These are phyloP conservation scores for Yamadazyma spencermartinsiae DNA, from an alignment of 1,139 yeast genomes.

Conservation along the genomic window DNA sequence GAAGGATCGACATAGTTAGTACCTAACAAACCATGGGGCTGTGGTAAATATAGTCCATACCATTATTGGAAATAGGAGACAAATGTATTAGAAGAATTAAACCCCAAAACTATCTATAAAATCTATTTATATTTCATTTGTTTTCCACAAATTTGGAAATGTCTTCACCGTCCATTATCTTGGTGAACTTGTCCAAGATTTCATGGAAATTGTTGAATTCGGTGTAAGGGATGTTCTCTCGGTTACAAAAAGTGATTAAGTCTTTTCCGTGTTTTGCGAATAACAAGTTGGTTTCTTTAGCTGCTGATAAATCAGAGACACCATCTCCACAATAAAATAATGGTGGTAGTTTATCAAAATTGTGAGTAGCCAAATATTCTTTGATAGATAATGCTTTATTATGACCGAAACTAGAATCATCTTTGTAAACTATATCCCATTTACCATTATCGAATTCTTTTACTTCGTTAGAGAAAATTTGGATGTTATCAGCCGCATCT, in stretches of 20 bases:
- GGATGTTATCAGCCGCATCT: slow-evolving; percentile 70
- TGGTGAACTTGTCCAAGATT: slow-evolving; percentile 55
- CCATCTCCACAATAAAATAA: slow-evolving; percentile 97
- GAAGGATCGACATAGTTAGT: too few relatives aligned
- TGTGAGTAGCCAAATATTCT: slow-evolving; percentile 54
- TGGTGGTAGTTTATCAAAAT: slow-evolving; percentile 43
- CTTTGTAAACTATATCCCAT: slow-evolving; percentile 86
- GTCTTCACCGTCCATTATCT: slow-evolving; percentile 30
- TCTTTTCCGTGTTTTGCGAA: slow-evolving; percentile 95
- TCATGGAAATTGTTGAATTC: slow-evolving; percentile 78
- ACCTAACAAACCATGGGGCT: too few relatives aligned
- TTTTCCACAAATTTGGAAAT: slow-evolving; percentile 33
- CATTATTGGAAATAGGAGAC: too few relatives aligned
- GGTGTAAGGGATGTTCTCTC: slow-evolving; percentile 79
- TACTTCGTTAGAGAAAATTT: slow-evolving; percentile 82
- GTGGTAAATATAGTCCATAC: neutral
- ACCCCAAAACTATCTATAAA: neutral
- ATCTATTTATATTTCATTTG: too few relatives aligned
- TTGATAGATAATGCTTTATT: slow-evolving; percentile 85
- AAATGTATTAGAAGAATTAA: neutral
- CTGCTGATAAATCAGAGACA: slow-evolving; percentile 92
- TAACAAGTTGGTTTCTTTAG: slow-evolving; percentile 87
- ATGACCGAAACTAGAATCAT: slow-evolving; percentile 88
- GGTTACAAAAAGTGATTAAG: slow-evolving; percentile 76
- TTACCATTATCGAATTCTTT: slow-evolving; percentile 45